These are phyloP conservation scores for Jackrogersella multiformis DNA, from an alignment of 495 filamentous ascomycete genomes.

Conservation along the genomic window DNA sequence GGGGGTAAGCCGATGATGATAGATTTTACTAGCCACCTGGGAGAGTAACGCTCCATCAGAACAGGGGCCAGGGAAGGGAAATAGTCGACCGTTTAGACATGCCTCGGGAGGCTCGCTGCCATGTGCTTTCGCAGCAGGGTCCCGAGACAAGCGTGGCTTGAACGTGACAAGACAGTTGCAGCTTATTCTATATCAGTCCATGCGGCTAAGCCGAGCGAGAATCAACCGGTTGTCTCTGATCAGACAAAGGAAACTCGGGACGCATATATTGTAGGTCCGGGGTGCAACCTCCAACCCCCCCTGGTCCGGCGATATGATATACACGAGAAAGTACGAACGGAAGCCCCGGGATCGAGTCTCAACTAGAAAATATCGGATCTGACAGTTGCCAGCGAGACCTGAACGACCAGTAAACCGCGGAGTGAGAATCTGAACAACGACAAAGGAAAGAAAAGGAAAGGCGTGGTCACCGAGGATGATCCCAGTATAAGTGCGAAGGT, in stretches of 20 bases:
- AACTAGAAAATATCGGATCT: not conserved
- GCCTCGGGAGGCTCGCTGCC: conserved; percentile 6
- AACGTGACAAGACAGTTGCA: conserved; percentile 3
- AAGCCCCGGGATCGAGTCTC: conserved; percentile 9
- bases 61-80: not conserved
- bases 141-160: conserved; percentile 21
- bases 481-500: conserved; percentile 22
- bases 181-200: not conserved
- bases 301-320: conserved; percentile 14
- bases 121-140: conserved; percentile 18
- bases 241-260: not conserved
- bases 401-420: not conserved
- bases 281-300: not conserved
- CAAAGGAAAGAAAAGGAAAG: not conserved
- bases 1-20: not conserved
- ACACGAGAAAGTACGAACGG: not conserved
- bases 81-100: conserved; percentile 1
- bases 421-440: not conserved
- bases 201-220: conserved; percentile 16
- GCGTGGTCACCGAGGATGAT: conserved; percentile 33
- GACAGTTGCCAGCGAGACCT: not conserved
- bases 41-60: not conserved
- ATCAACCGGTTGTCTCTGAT: not conserved
- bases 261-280: not conserved
- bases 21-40: too few relatives aligned